These are phyloP conservation scores for Xylaria sp. DNA, from an alignment of 495 filamentous ascomycete genomes.

Conservation along the genomic window DNA sequence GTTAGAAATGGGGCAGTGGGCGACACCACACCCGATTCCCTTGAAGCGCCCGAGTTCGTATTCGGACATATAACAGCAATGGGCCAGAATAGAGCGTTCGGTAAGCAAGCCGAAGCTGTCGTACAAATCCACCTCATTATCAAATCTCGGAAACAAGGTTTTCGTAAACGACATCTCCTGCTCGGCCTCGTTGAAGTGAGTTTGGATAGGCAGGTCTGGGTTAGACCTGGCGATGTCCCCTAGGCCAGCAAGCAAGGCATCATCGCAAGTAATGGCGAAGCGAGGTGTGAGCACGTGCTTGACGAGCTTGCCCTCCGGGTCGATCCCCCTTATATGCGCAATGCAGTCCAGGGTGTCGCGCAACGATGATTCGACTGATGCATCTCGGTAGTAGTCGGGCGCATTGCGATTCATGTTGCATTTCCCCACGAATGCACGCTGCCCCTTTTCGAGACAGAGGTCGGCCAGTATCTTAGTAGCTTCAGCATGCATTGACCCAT, in stretches of 20 bases:
- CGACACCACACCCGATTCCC: constrained; percentile 60
- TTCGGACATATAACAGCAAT: constrained; percentile 66
- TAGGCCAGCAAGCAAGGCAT: constrained; percentile 58
- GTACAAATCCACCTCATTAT: constrained; percentile 63
- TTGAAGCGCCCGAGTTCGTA: constrained; percentile 58
- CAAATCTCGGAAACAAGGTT: constrained; percentile 59
- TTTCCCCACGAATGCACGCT: constrained; percentile 71
- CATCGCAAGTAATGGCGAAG: constrained; percentile 67
- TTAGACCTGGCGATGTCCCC: constrained; percentile 58
- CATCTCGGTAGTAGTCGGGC: constrained; percentile 66
- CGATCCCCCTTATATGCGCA: constrained; percentile 49
- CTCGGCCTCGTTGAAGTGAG: constrained; percentile 68
- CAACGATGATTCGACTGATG: constrained; percentile 55
- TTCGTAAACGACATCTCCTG: constrained; percentile 61
- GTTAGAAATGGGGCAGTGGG: constrained; percentile 70
- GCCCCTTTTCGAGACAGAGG: constrained; percentile 61
- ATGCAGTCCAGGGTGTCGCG: constrained; percentile 61
- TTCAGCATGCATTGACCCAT: constrained; percentile 63
- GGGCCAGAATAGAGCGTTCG: constrained; percentile 65
- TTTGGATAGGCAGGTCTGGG: constrained; percentile 65
- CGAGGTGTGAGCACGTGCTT: constrained; percentile 67
- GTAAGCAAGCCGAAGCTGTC: constrained; percentile 60
- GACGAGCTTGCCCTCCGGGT: constrained; percentile 54
- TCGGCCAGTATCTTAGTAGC: constrained; percentile 67
- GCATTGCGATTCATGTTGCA: constrained; percentile 70